phyloP scores from a whole-genome alignment of 2,329 filamentous ascomycete genomes.

The Alternaria rosae region DNA sequence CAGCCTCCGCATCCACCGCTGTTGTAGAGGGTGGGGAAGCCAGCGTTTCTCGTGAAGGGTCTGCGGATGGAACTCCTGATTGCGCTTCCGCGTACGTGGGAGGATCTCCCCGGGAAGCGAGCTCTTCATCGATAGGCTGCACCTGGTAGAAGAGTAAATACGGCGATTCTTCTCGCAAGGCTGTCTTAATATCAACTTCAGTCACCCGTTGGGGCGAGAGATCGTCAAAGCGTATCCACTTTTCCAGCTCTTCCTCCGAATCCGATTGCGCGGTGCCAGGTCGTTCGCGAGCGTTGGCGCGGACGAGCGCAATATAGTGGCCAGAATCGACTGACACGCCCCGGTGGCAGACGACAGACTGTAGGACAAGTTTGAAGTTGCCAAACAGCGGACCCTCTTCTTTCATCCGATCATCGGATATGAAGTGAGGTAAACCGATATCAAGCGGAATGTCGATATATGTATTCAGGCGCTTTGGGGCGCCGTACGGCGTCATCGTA shows the following conservation, averaged over 20 bases:
- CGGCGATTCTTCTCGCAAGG: slow-evolving; percentile 85
- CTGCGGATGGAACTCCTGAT: slow-evolving; percentile 25
- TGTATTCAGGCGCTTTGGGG: slow-evolving; percentile 76
- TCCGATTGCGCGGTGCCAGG: slow-evolving; percentile 56
- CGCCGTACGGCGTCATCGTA: slow-evolving; percentile 72
- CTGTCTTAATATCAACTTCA: slow-evolving; percentile 78
- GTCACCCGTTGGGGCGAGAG: slow-evolving; percentile 75
- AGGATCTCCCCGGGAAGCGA: slow-evolving; percentile 48
- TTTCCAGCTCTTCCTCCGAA: slow-evolving; percentile 54
- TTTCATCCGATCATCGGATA: slow-evolving; percentile 76
- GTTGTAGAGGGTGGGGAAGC: slow-evolving; percentile 22
- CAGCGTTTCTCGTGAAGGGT: slow-evolving; percentile 43
- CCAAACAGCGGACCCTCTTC: slow-evolving; percentile 73
- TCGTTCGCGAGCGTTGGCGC: slow-evolving; percentile 63
- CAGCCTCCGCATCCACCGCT: slow-evolving; percentile 27
- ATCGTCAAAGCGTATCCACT: slow-evolving; percentile 93
- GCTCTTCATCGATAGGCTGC: slow-evolving; percentile 79
- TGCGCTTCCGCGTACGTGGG: slow-evolving; percentile 52
- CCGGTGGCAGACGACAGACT: slow-evolving; percentile 91
- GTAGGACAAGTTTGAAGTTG: slow-evolving; percentile 92
- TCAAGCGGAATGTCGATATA: slow-evolving; percentile 92
- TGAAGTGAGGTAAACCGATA: slow-evolving; percentile 84
- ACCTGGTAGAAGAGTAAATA: slow-evolving; percentile 97
- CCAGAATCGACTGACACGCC: slow-evolving; percentile 86
- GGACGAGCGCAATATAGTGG: slow-evolving; percentile 87